Percentiles rank a stretch among this genome's conserved stretches.
Conservation (phyloP, 805 yeast genomes). For the Cyberlindnera petersonii region DNA sequence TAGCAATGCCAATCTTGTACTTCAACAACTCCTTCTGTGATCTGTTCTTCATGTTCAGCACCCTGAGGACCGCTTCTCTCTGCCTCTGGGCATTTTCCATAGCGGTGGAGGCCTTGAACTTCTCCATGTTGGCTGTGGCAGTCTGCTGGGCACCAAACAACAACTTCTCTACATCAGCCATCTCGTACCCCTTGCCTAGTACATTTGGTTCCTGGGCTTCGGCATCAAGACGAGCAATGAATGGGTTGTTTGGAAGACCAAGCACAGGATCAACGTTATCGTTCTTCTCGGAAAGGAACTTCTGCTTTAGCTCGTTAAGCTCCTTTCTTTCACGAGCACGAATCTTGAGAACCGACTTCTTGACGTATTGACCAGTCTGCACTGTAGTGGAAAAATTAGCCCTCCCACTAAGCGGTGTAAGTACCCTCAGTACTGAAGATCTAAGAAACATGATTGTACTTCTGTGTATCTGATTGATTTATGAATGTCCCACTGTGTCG, state of each 20-base stretch:
- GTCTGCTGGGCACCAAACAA: conserved; percentile 69
- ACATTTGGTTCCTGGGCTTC: conserved; percentile 63
- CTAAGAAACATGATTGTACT: conserved; percentile 9
- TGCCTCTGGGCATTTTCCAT: conserved; percentile 48
- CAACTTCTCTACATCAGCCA: conserved; percentile 68
- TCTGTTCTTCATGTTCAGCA: conserved; percentile 71
- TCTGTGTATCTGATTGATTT: no score
- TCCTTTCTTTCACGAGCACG: conserved; percentile 26
- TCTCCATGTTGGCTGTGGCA: conserved; percentile 39
- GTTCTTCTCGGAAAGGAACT: conserved; percentile 24
- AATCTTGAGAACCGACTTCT: conserved; percentile 26
- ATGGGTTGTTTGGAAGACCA: conserved; percentile 64
- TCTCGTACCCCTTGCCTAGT: conserved; percentile 54
- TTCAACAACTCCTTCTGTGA: conserved; percentile 52
- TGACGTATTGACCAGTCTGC: conserved; percentile 9
- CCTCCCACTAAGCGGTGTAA: conserved; percentile 9
- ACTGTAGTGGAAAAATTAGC: conserved; percentile 5
- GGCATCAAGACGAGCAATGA: conserved; percentile 61
- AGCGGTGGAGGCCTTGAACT: conserved; percentile 22
- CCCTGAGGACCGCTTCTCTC: conserved; percentile 65
- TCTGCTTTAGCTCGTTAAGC: conserved; percentile 26
- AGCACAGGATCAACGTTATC: conserved; percentile 69
- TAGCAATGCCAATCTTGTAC: conserved; percentile 60
- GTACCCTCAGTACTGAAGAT: conserved; percentile 12
- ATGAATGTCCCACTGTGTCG: no score